Percentiles rank a stretch among this genome's conserved stretches.
Conservation (phyloP, 495 filamentous ascomycete genomes). For the Penicillium pancosmium region DNA sequence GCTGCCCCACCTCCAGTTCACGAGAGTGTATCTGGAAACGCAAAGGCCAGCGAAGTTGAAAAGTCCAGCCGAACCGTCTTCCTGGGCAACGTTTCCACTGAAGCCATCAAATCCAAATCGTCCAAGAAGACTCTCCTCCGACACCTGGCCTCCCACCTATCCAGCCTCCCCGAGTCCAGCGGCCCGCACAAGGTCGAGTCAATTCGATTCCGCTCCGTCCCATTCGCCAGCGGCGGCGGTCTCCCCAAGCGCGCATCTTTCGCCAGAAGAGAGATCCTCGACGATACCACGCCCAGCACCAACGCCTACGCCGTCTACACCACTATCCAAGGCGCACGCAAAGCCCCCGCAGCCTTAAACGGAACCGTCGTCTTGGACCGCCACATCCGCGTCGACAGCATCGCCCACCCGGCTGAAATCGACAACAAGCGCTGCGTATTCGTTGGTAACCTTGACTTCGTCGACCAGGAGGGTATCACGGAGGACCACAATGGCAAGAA, state of each 20-base stretch:
- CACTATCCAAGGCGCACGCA: slow-evolving; percentile 69
- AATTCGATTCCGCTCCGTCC: slow-evolving; percentile 89
- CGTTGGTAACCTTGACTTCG: slow-evolving; percentile 94
- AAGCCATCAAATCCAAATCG: slow-evolving; percentile 77
- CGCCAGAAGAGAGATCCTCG: slow-evolving; percentile 78
- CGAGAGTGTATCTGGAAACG: slow-evolving; percentile 50
- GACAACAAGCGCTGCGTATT: slow-evolving; percentile 93
- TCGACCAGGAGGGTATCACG: slow-evolving; percentile 72
- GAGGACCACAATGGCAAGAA: slow-evolving; percentile 61
- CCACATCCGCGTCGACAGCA: slow-evolving; percentile 85
- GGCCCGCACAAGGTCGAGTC: slow-evolving; percentile 76
- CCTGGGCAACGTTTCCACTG: slow-evolving; percentile 83
- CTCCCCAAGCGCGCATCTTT: slow-evolving; percentile 90
- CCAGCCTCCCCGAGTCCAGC: slow-evolving; percentile 43
- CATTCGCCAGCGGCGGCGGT: slow-evolving; percentile 68
- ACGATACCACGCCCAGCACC: slow-evolving; percentile 85
- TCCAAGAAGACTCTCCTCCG: slow-evolving; percentile 74
- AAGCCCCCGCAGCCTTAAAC: slow-evolving; percentile 77
- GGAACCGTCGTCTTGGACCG: slow-evolving; percentile 82
- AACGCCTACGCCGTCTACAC: slow-evolving; percentile 94
- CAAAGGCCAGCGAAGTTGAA: slow-evolving; percentile 62
- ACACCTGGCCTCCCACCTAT: slow-evolving; percentile 64
- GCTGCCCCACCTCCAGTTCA: slow-evolving; percentile 51
- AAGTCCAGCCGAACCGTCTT: slow-evolving; percentile 92
- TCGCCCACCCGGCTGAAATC: slow-evolving; percentile 81